phyloP scores from a whole-genome alignment of 2,329 filamentous ascomycete species.

The Didymella keratinophila region DNA sequence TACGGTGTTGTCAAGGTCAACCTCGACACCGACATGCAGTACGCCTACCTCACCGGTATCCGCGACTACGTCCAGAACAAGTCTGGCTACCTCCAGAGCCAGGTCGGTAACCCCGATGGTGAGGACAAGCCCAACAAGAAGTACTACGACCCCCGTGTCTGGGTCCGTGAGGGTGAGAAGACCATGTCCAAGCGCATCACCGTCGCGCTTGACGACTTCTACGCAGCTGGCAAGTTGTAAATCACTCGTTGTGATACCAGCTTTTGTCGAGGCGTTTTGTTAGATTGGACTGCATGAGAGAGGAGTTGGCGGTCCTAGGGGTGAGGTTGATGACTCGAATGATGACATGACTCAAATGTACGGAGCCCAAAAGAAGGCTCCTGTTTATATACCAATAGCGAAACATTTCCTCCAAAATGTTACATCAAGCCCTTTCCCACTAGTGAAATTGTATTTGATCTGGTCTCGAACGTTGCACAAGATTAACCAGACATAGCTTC shows the following conservation, averaged over 20 bases:
- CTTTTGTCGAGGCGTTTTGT: slow-evolving; percentile 29
- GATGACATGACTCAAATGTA: slow-evolving; percentile 24
- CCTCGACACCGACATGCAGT: slow-evolving; percentile 95
- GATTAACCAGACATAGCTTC: neutral
- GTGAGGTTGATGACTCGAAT: slow-evolving; percentile 20
- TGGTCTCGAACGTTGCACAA: neutral
- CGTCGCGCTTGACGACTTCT: slow-evolving; percentile 90
- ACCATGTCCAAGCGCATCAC: slow-evolving; percentile 80
- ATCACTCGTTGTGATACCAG: slow-evolving; percentile 4
- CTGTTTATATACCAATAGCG: slow-evolving; percentile 22
- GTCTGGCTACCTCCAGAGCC: slow-evolving; percentile 80
- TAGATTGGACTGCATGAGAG: slow-evolving; percentile 19
- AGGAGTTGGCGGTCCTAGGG: slow-evolving; percentile 20
- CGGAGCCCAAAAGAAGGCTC: slow-evolving; percentile 13
- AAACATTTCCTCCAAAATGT: slow-evolving; percentile 13
- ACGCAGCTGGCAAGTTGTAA: slow-evolving; percentile 79
- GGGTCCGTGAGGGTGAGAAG: slow-evolving; percentile 97
- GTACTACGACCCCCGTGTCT: slow-evolving; percentile 79
- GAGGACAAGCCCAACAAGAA: slow-evolving; percentile 99
- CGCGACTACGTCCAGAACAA: slow-evolving; percentile 96
- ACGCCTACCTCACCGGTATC: slow-evolving; percentile 87
- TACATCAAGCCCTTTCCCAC: neutral
- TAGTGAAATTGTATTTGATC: neutral
- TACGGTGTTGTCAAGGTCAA: slow-evolving; percentile 99
- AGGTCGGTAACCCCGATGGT: slow-evolving; percentile 95